These are phyloP conservation scores for Euptelea pleiosperma DNA, from an alignment of 164 flowering plant genomes.

Conservation along the genomic window DNA sequence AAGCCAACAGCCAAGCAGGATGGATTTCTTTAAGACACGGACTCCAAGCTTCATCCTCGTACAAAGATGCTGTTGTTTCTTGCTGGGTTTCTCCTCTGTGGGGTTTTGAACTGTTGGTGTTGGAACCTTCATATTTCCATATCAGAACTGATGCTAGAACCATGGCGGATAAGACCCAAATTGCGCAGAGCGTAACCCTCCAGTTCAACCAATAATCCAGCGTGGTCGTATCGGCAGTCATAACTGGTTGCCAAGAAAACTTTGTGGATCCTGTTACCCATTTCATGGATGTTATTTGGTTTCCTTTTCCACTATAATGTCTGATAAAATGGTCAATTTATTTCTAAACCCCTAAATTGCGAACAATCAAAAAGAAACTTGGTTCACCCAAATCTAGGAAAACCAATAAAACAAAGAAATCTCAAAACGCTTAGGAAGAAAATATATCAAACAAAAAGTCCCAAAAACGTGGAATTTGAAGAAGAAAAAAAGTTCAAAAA, in stretches of 20 bases:
- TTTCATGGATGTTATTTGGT: conserved; percentile 37
- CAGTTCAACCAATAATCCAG: conserved; percentile 80
- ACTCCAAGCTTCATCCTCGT: conserved; percentile 81
- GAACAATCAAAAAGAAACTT: background rate
- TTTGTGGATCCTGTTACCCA: conserved; percentile 47
- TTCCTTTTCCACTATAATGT: background rate
- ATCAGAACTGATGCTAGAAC: conserved; percentile 46
- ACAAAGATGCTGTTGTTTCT: conserved; percentile 38
- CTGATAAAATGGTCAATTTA: background rate
- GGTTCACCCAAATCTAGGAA: background rate
- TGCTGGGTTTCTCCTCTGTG: conserved; percentile 21
- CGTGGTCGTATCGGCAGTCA: conserved; percentile 56
- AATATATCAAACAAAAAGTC: background rate
- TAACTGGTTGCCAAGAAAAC: conserved; percentile 55
- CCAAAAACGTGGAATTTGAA: background rate
- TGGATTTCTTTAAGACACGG: conserved; percentile 75
- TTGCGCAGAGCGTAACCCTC: conserved; percentile 62
- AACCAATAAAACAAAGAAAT: no score
- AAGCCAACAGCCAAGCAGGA: conserved; percentile 86
- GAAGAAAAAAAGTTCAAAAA: background rate
- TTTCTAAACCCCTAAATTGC: no score
- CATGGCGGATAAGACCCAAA: conserved; percentile 46
- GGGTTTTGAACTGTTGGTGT: conserved; percentile 11
- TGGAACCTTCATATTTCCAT: conserved; percentile 56
- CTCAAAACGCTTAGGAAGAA: background rate